These are phyloP conservation scores for Chaetomidium leptoderma DNA, from an alignment of 495 filamentous ascomycete species.

Conservation along the genomic window DNA sequence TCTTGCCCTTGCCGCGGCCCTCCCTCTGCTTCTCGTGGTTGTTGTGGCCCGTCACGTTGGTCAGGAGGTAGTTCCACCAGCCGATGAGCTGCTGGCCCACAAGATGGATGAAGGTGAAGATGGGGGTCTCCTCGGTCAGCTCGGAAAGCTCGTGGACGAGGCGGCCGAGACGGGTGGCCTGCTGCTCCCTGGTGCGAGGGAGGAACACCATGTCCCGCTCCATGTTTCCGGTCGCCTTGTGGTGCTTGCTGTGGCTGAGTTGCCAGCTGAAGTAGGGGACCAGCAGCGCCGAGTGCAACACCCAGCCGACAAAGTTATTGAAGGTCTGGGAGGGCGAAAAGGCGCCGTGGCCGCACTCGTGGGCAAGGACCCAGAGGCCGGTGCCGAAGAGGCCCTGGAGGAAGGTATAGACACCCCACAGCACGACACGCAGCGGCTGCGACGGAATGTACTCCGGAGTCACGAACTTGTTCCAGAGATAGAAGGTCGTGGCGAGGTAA, in stretches of 20 bases:
- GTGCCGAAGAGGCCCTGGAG: slow-evolving; percentile 74
- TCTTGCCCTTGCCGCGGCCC: slow-evolving; percentile 84
- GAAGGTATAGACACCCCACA: slow-evolving; percentile 70
- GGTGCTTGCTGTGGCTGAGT: slow-evolving; percentile 88
- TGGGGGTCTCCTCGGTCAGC: slow-evolving; percentile 90
- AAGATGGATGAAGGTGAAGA: slow-evolving; percentile 67
- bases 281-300: slow-evolving; percentile 74
- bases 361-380: slow-evolving; percentile 78
- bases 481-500: slow-evolving; percentile 60
- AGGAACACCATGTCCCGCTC: slow-evolving; percentile 98
- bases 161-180: slow-evolving; percentile 64
- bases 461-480: slow-evolving; percentile 60
- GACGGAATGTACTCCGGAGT: slow-evolving; percentile 57
- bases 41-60: slow-evolving; percentile 94
- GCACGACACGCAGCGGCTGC: slow-evolving; percentile 49
- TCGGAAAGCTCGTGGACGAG: slow-evolving; percentile 76
- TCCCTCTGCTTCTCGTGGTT: slow-evolving; percentile 77
- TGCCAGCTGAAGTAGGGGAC: slow-evolving; percentile 94
- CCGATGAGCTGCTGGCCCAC: slow-evolving; percentile 82
- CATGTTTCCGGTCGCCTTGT: slow-evolving; percentile 93
- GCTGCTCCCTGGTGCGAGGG: slow-evolving; percentile 75
- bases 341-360: slow-evolving; percentile 84
- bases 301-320: slow-evolving; percentile 83
- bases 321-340: slow-evolving; percentile 76
- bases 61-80: slow-evolving; percentile 80